phyloP scores from a whole-genome alignment of 2,329 filamentous ascomycete genomes.

The Exophiala aquamarina region DNA sequence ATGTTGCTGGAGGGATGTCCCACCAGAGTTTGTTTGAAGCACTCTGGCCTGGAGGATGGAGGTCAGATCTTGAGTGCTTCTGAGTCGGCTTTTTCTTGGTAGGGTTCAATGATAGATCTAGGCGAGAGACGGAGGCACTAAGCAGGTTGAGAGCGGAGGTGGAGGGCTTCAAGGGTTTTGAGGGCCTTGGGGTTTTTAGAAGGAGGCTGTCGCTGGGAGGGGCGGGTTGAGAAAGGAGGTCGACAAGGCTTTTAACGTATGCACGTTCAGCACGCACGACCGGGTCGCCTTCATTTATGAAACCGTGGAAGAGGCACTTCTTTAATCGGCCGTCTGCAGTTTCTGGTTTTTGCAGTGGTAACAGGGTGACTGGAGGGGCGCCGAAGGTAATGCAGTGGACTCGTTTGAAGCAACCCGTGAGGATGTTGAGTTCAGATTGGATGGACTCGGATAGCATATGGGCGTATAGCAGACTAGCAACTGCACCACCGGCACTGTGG shows the following conservation, averaged over 20 bases:
- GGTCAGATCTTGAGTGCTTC: conserved; percentile 28
- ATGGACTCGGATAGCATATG: conserved; percentile 70
- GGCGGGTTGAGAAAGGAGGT: conserved; percentile 65
- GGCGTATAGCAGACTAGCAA: conserved; percentile 74
- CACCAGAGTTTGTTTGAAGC: conserved; percentile 46
- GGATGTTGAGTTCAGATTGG: conserved; percentile 66
- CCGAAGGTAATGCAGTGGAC: conserved; percentile 86
- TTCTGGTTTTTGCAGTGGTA: conserved; percentile 64
- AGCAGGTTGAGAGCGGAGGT: conserved; percentile 12
- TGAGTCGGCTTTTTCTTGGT: conserved; percentile 22
- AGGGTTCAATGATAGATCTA: conserved; percentile 21
- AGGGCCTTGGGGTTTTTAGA: not conserved
- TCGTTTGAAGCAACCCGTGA: conserved; percentile 71
- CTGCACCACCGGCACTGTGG: conserved; percentile 81
- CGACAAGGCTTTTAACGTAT: conserved; percentile 71
- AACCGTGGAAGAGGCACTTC: conserved; percentile 74
- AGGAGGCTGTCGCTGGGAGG: conserved; percentile 37
- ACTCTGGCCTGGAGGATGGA: not conserved
- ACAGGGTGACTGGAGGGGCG: conserved; percentile 72
- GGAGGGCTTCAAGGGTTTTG: not conserved
- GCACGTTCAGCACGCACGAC: conserved; percentile 74
- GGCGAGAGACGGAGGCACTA: conserved; percentile 20
- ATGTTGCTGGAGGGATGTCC: conserved; percentile 64
- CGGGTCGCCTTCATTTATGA: conserved; percentile 85
- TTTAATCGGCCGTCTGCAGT: conserved; percentile 40